Percentiles rank a stretch among this genome's conserved stretches.
phyloP scores from a whole-genome alignment of 345 rosid species.

The Gossypium bickii region DNA sequence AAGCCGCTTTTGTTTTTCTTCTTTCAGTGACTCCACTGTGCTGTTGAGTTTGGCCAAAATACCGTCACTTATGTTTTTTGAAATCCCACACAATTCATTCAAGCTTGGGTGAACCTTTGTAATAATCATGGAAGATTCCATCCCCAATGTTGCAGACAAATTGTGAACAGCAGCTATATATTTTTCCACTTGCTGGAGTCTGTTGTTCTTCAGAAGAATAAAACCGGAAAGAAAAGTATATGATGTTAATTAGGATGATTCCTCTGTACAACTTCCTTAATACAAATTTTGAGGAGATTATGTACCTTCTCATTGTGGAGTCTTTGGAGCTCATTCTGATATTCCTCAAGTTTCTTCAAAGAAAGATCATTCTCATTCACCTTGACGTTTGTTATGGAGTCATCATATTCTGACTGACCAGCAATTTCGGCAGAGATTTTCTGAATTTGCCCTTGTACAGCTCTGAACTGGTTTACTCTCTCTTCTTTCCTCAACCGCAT shows the following conservation, averaged over 20 bases:
- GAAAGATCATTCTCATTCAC: slow-evolving; percentile 87
- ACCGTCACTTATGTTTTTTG: slow-evolving; percentile 82
- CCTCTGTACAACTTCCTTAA: neutral
- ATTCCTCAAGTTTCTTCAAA: slow-evolving; percentile 83
- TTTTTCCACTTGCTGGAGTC: slow-evolving; percentile 81
- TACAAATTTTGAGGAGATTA: neutral
- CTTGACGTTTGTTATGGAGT: slow-evolving; percentile 45
- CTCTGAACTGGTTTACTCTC: slow-evolving; percentile 65
- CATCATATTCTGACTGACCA: slow-evolving; percentile 72
- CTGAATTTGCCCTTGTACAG: slow-evolving; percentile 78
- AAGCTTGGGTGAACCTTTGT: slow-evolving; percentile 95
- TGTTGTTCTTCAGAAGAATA: slow-evolving; percentile 53
- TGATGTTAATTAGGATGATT: neutral
- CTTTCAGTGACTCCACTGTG: slow-evolving; percentile 77
- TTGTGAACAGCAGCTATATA: slow-evolving; percentile 55
- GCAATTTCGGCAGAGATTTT: slow-evolving; percentile 84
- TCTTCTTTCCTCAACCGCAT: slow-evolving; percentile 86
- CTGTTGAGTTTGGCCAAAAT: slow-evolving; percentile 71
- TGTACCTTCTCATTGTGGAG: slow-evolving; percentile 86
- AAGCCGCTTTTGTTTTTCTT: slow-evolving; percentile 69
- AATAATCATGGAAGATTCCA: slow-evolving; percentile 92
- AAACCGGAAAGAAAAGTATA: slow-evolving; percentile 12
- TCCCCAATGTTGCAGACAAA: slow-evolving; percentile 69
- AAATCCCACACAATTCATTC: slow-evolving; percentile 84
- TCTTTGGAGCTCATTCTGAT: slow-evolving; percentile 73